phyloP scores from a whole-genome alignment of 2,329 filamentous ascomycete genomes.

The Xylariaceae sp. region DNA sequence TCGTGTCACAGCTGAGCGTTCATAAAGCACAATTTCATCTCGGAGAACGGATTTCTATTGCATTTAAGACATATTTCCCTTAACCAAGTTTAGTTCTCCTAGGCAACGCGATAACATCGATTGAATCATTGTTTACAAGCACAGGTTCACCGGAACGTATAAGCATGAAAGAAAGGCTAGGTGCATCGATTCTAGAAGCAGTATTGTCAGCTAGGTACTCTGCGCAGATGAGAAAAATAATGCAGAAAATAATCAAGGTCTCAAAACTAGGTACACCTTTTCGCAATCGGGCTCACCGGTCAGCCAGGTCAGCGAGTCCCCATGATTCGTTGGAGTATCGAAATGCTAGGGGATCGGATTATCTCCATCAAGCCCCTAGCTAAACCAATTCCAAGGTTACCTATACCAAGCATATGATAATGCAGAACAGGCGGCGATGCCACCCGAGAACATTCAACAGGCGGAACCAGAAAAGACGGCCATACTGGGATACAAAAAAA shows the following conservation, averaged over 20 bases:
- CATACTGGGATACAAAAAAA: not conserved
- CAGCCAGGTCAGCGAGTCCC: not conserved
- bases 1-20: not conserved
- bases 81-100: too few relatives aligned
- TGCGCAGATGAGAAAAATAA: not conserved
- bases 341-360: not conserved
- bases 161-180: too few relatives aligned
- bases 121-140: too few relatives aligned
- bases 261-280: not conserved
- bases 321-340: not conserved
- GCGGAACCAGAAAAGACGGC: not conserved
- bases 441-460: too few relatives aligned
- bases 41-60: not conserved
- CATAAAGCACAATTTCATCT: not conserved
- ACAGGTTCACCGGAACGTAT: too few relatives aligned
- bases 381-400: not conserved
- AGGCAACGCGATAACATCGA: too few relatives aligned
- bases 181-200: too few relatives aligned
- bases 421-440: not conserved
- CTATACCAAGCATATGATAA: too few relatives aligned
- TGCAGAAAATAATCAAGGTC: not conserved
- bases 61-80: not conserved
- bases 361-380: not conserved
- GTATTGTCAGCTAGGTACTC: not conserved
- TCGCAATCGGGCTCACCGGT: not conserved